Conservation (phyloP, 2,329 filamentous ascomycete genomes). For the Xylariaceae sp. region DNA sequence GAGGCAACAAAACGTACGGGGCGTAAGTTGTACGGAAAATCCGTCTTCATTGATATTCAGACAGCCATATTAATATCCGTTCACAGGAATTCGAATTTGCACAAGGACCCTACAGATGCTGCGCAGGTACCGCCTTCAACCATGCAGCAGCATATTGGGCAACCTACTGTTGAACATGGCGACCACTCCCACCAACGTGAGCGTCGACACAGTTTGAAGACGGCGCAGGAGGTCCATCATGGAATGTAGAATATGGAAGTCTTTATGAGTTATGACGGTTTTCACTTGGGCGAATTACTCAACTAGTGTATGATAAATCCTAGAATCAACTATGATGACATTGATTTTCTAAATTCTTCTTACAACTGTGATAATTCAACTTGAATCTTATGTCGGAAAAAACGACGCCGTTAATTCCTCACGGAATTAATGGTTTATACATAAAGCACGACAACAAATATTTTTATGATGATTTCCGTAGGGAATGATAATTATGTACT, state of each 20-base stretch:
- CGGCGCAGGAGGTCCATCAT: constrained; percentile 56
- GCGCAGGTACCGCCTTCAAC: constrained; percentile 64
- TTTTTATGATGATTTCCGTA: no score
- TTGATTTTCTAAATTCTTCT: no score
- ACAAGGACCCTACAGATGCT: constrained; percentile 60
- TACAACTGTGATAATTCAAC: no score
- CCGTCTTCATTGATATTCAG: neutral
- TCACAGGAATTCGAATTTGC: neutral
- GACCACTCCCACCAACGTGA: constrained; percentile 52
- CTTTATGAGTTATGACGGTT: constrained; percentile 9
- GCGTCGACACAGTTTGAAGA: constrained; percentile 53
- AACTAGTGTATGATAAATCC: constrained; percentile 15
- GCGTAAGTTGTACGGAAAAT: constrained; percentile 47
- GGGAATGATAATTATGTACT: no score
- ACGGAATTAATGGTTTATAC: no score
- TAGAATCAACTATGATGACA: constrained; percentile 8
- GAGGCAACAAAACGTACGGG: constrained; percentile 59
- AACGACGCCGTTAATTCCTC: no score
- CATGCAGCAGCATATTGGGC: constrained; percentile 54
- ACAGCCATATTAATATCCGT: neutral
- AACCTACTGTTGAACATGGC: constrained; percentile 53
- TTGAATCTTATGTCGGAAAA: no score
- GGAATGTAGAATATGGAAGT: constrained; percentile 47
- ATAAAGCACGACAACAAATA: no score
- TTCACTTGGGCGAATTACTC: neutral